phyloP scores from a whole-genome alignment of 768 basidiomycete genomes.

The Coprinellus micaceus region DNA sequence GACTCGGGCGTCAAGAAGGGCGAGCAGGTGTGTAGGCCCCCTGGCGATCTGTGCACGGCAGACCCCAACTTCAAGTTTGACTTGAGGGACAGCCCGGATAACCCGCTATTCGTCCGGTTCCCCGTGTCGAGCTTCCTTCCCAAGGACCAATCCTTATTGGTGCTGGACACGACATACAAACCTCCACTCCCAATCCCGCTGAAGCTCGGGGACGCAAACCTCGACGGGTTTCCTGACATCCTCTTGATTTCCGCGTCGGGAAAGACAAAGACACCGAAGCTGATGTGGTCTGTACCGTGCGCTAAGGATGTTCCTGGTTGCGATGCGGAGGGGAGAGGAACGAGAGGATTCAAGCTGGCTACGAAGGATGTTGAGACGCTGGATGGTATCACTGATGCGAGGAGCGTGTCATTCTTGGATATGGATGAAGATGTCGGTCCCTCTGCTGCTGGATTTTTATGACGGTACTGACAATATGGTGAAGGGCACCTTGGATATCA shows the following conservation, averaged over 20 bases:
- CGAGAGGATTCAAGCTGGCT: slow-evolving; percentile 62
- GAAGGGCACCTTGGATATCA: slow-evolving; percentile 91
- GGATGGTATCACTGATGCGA: slow-evolving; percentile 69
- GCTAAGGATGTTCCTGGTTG: slow-evolving; percentile 55
- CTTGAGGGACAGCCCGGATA: slow-evolving; percentile 45
- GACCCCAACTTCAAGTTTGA: slow-evolving; percentile 82
- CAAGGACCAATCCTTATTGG: slow-evolving; percentile 54
- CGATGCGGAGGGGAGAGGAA: slow-evolving; percentile 40
- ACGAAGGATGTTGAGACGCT: slow-evolving; percentile 58
- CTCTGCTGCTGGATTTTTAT: no score
- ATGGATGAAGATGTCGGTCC: slow-evolving; percentile 93
- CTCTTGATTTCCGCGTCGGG: slow-evolving; percentile 52
- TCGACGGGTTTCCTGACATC: slow-evolving; percentile 93
- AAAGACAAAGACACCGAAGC: slow-evolving; percentile 48
- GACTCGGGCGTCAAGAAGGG: slow-evolving; percentile 48
- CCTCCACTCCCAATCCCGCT: slow-evolving; percentile 74
- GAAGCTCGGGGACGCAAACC: slow-evolving; percentile 83
- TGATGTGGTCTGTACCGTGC: slow-evolving; percentile 67
- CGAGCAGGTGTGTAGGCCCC: slow-evolving; percentile 62
- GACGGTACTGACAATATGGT: no score
- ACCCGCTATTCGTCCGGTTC: slow-evolving; percentile 64
- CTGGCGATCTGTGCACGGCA: slow-evolving; percentile 74
- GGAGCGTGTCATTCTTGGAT: slow-evolving; percentile 78
- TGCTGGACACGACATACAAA: slow-evolving; percentile 60
- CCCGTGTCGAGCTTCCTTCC: slow-evolving; percentile 61